These are phyloP conservation scores for Hirschioporus abietinus DNA, from an alignment of 768 basidiomycete genomes.

Conservation along the genomic window DNA sequence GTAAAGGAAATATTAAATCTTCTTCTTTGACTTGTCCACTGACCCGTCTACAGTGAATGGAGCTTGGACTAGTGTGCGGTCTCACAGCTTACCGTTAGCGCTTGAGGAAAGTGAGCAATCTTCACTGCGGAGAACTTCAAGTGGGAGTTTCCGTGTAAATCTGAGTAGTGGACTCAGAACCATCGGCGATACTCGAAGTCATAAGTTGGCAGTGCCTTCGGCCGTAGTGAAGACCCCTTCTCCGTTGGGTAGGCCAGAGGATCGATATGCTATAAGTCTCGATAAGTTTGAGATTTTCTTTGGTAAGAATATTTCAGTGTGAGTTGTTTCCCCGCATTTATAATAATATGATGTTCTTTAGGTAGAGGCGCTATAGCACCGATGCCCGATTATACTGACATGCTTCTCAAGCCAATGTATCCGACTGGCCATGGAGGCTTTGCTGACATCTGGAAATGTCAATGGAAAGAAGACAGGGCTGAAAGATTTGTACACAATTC, in stretches of 20 bases:
- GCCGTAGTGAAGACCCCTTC: too few species aligned
- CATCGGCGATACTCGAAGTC: neutral
- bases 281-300: neutral
- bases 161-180: neutral
- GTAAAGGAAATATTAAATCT: neutral
- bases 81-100: neutral
- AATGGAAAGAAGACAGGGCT: neutral
- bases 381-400: neutral
- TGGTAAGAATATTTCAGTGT: neutral
- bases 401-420: neutral
- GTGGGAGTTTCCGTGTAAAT: neutral
- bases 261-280: neutral
- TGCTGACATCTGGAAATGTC: neutral
- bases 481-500: neutral
- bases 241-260: neutral
- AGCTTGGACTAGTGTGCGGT: neutral
- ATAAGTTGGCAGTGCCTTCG: too few species aligned
- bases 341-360: neutral
- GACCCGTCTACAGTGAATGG: neutral
- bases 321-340: neutral
- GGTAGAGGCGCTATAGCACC: neutral
- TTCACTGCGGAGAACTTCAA: neutral
- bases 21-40: neutral
- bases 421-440: neutral
- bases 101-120: neutral